Conservation (phyloP, 352 stramenopile species). For the Phytophthora niederhauseri region DNA sequence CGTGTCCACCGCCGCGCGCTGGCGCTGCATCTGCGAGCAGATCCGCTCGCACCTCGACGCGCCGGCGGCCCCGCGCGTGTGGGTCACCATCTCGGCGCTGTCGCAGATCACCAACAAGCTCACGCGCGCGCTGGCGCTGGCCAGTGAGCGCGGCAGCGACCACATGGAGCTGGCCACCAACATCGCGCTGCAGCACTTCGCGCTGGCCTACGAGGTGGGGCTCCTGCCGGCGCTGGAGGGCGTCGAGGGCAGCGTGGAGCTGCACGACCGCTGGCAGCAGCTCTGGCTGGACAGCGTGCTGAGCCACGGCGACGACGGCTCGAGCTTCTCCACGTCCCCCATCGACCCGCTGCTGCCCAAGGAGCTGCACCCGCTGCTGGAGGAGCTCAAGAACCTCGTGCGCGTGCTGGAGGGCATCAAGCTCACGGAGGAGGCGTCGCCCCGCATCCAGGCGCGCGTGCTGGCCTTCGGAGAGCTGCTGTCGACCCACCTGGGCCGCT, state of each 20-base stretch:
- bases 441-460: slow-evolving; percentile 83
- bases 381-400: slow-evolving; percentile 85
- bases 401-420: slow-evolving; percentile 86
- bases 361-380: slow-evolving; percentile 63
- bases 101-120: slow-evolving; percentile 91
- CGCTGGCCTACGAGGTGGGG: slow-evolving; percentile 70
- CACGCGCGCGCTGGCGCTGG: slow-evolving; percentile 57
- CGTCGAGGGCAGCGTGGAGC: slow-evolving; percentile 46
- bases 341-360: slow-evolving; percentile 54
- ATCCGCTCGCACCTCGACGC: slow-evolving; percentile 61
- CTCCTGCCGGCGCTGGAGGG: slow-evolving; percentile 55
- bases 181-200: slow-evolving; percentile 76
- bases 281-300: slow-evolving; percentile 67
- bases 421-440: slow-evolving; percentile 88
- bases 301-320: slow-evolving; percentile 44
- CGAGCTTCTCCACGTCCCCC: slow-evolving; percentile 47
- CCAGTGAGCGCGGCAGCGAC: slow-evolving; percentile 37
- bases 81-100: slow-evolving; percentile 90
- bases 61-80: slow-evolving; percentile 55
- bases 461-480: slow-evolving; percentile 88
- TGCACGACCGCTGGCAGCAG: slow-evolving; percentile 62
- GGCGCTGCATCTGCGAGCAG: slow-evolving; percentile 81
- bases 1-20: slow-evolving; percentile 80
- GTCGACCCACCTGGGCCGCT: slow-evolving; percentile 82
- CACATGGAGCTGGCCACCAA: slow-evolving; percentile 53